phyloP scores from a whole-genome alignment of 805 yeast genomes.

The Candida morakotiae region DNA sequence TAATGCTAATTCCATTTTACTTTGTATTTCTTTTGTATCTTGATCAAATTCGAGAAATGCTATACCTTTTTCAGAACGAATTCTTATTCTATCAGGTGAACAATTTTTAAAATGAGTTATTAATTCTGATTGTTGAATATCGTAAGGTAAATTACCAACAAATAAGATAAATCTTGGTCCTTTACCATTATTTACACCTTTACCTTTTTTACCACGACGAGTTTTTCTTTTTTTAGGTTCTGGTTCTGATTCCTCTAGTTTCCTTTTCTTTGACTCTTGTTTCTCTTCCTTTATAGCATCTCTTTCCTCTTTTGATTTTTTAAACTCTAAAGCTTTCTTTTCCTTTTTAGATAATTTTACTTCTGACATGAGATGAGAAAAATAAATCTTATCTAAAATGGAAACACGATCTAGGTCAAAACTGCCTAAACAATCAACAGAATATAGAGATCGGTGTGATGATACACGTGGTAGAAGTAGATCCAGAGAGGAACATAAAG shows the following conservation, averaged over 20 bases:
- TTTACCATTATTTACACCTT: constrained; percentile 42
- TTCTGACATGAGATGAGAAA: constrained; percentile 11
- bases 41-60: constrained; percentile 82
- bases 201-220: constrained; percentile 73
- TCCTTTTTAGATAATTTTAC: constrained; percentile 62
- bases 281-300: constrained; percentile 29
- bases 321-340: constrained; percentile 58
- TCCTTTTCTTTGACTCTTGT: constrained; percentile 24
- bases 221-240: constrained; percentile 67
- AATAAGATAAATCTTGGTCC: constrained; percentile 77
- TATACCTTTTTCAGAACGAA: constrained; percentile 83
- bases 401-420: constrained; percentile 1
- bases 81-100: constrained; percentile 71
- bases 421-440: constrained; percentile 1
- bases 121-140: constrained; percentile 57
- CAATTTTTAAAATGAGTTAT: constrained; percentile 67
- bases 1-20: constrained; percentile 80
- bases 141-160: constrained; percentile 86
- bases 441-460: constrained; percentile 1
- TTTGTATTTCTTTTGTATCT: constrained; percentile 59
- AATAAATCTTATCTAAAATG: background rate
- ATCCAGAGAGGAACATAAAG: constrained; percentile 19
- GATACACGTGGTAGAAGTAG: constrained; percentile 20
- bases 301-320: constrained; percentile 39
- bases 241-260: constrained; percentile 21